A percentile compares a stretch with the other conserved stretches of the same genome.
Conservation (phyloP, 768 basidiomycete species). For the Cystofilobasidium macerans region DNA sequence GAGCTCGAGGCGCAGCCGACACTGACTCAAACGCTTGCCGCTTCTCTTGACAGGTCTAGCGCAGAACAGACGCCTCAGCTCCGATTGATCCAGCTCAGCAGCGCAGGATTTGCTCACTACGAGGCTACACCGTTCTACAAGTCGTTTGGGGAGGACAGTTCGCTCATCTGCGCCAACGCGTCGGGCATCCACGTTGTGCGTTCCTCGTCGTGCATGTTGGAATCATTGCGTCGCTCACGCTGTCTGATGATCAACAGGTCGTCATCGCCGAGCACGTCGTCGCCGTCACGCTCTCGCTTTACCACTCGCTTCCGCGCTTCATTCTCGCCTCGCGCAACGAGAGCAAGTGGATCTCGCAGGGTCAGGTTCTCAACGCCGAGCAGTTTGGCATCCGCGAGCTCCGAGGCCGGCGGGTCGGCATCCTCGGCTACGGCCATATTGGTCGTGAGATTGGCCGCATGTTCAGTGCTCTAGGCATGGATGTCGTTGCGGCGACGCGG, state of each 20-base stretch:
- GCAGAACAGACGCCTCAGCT: conserved; percentile 25
- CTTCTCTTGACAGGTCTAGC: not conserved
- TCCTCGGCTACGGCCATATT: conserved; percentile 29
- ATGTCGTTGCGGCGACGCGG: conserved; percentile 25
- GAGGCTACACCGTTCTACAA: conserved; percentile 13
- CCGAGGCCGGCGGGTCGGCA: conserved; percentile 26
- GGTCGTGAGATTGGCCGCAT: conserved; percentile 28
- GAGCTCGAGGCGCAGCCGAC: not conserved
- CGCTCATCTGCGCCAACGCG: conserved; percentile 24
- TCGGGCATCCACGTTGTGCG: conserved; percentile 27
- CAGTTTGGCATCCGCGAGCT: conserved; percentile 25
- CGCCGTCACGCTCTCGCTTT: conserved; percentile 23
- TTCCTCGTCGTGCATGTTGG: too few species aligned
- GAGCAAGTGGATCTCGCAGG: not conserved
- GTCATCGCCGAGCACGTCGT: conserved; percentile 26
- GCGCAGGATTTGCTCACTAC: conserved; percentile 26
- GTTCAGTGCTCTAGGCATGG: conserved; percentile 27
- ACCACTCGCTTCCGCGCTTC: conserved; percentile 27
- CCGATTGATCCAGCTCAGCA: conserved; percentile 26
- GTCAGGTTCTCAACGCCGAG: conserved; percentile 4
- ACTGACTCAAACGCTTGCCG: not conserved
- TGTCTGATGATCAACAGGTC: too few species aligned
- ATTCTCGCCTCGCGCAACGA: conserved; percentile 11
- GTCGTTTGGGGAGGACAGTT: conserved; percentile 12
- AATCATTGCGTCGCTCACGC: not conserved